Evolutionary conservation across 1,284 basidiomycete genomes (phyloP), one percentile per base, ranked within the genome.

Genomic region (Ustilago crameri): DNA sequence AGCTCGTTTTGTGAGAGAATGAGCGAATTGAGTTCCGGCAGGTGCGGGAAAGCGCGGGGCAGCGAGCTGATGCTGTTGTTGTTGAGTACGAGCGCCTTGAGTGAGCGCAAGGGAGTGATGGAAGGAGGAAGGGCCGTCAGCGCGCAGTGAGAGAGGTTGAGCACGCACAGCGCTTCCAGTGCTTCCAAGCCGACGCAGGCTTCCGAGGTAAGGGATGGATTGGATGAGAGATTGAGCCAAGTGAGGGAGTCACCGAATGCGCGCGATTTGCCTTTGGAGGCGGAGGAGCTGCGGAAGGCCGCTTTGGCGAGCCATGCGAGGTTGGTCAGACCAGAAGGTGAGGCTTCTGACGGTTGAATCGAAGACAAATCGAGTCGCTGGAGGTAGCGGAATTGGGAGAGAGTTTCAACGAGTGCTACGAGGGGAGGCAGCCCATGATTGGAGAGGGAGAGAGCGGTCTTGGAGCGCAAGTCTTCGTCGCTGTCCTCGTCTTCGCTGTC

Each of bases 1-100:
- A 82, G 51, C 38, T 62, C 22, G 54, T 82, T 82, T 42, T 80
- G 60, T 20, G 80, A 82, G 12, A 82, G 68, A 12, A 81, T 74
- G 30, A 82, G 71, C 35, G 81, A 82, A 56, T 82, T 82, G 61
- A 82, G 78, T 20, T 82, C 70, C 0, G 80, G 77, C 17, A 82
- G 46, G 27, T 76, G 65, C 4, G 81, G 81, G 22, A 82, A 66
- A 1, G 59, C 24, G 3, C 32, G 23, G 0, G 75, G 61, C 1
- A 78, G 45, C 18, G 46, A 30, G 3, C 34, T 24, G 45, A 82
- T 56, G 3, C 38, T 34, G 40, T 82, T 82, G 53, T 81, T 65
- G 50, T 65, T 74, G 18, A 82, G 67, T 5, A 82, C 73, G 5
- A 82, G 72, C 5, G 81, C 81, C 40, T 70, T 69, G 40, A 82